Percentiles rank a stretch among this genome's conserved stretches.
Evolutionary conservation across 805 yeast species (phyloP).

Genomic region (Yamadazyma philogaea): DNA sequence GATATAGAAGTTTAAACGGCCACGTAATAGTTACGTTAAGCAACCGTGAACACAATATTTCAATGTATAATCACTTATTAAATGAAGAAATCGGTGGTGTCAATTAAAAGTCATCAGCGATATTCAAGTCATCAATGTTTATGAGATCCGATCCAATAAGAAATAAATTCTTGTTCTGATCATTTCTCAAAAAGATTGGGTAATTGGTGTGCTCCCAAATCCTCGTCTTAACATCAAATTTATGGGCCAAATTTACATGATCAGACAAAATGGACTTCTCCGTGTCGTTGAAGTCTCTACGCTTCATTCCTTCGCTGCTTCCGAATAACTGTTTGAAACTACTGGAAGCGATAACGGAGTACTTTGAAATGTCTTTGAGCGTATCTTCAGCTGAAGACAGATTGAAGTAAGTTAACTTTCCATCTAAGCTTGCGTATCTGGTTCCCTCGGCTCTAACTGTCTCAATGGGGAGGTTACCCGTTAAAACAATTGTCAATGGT

Average conservation of each 20-base stretch:
- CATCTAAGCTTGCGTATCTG: conserved; percentile 50
- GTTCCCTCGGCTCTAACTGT: conserved; percentile 22
- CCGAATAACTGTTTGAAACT: conserved; percentile 34
- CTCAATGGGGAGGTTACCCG: conserved; percentile 60
- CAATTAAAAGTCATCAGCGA: conserved; percentile 3
- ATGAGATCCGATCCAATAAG: conserved; percentile 52
- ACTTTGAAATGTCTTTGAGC: conserved; percentile 22
- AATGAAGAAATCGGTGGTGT: too few species aligned
- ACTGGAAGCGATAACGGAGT: conserved; percentile 44
- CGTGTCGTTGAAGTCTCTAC: conserved; percentile 22
- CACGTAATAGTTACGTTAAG: too few species aligned
- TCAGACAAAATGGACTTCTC: conserved; percentile 28
- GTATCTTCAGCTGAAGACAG: conserved; percentile 21
- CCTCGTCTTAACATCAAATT: conserved; percentile 50
- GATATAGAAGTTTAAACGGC: neutral
- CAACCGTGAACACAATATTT: too few species aligned
- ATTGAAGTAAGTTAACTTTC: conserved; percentile 39
- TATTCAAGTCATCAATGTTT: conserved; percentile 57
- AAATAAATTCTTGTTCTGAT: conserved; percentile 49
- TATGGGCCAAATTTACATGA: conserved; percentile 44
- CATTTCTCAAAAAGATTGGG: conserved; percentile 49
- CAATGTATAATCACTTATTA: too few species aligned
- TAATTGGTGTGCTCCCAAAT: conserved; percentile 72
- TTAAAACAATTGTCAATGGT: conserved; percentile 61
- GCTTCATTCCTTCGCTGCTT: conserved; percentile 20